These are phyloP conservation scores for Rhizopus sp. DNA, from an alignment of 371 early-diverging fungal species.

Conservation along the genomic window DNA sequence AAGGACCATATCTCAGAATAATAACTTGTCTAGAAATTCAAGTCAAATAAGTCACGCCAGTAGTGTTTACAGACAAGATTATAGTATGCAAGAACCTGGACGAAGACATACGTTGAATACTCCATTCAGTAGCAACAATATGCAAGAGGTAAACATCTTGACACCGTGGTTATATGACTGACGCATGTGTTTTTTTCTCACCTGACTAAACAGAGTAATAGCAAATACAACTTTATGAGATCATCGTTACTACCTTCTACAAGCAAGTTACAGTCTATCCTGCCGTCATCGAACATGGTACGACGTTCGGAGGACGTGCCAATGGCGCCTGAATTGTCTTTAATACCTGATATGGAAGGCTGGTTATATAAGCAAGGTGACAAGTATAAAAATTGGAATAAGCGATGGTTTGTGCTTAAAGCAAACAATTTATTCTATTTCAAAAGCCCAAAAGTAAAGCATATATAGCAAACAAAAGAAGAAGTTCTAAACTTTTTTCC, in stretches of 20 bases:
- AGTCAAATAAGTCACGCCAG: neutral
- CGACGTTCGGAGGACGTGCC: constrained; percentile 16
- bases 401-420: constrained; percentile 68
- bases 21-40: neutral
- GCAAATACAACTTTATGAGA: constrained; percentile 20
- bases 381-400: constrained; percentile 66
- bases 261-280: constrained; percentile 20
- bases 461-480: neutral
- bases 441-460: constrained; percentile 56
- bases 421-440: constrained; percentile 61
- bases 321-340: constrained; percentile 3
- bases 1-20: neutral
- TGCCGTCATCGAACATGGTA: constrained; percentile 14
- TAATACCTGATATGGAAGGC: constrained; percentile 56
- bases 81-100: neutral
- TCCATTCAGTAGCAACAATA: constrained; percentile 4
- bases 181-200: too few relatives aligned
- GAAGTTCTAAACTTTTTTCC: too few relatives aligned
- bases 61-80: neutral
- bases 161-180: too few relatives aligned
- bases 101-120: neutral
- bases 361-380: constrained; percentile 68
- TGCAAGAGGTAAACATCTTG: constrained; percentile 8
- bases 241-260: constrained; percentile 17
- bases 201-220: neutral